Percentiles rank a stretch among this genome's conserved stretches.
Conservation (phyloP, 1,284 basidiomycete genomes). For the Tylopilus sp. region DNA sequence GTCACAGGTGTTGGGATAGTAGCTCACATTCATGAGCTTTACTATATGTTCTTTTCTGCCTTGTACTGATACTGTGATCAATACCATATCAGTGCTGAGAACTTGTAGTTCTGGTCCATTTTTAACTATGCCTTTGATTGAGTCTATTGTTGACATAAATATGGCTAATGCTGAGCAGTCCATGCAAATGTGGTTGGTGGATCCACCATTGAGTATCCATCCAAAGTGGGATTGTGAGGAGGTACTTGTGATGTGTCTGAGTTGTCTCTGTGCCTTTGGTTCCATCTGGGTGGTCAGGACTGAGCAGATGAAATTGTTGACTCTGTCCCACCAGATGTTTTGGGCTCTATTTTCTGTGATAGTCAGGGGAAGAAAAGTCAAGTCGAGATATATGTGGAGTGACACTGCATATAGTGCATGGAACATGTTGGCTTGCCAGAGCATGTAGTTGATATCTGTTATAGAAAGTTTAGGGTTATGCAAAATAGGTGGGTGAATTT, state of each 20-base stretch:
- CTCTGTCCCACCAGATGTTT: no score
- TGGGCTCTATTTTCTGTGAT: no score
- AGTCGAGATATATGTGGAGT: no score
- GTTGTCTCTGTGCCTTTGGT: no score
- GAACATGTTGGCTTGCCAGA: no score
- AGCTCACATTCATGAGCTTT: slow-evolving; percentile 12
- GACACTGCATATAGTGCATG: background rate
- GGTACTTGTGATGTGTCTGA: no score
- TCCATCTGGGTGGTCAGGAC: background rate
- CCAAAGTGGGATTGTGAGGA: background rate
- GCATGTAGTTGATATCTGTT: no score
- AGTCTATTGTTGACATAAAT: background rate
- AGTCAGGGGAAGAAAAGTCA: no score
- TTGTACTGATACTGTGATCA: slow-evolving; percentile 3
- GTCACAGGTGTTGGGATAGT: slow-evolving; percentile 9
- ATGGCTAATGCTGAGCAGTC: slow-evolving; percentile 3
- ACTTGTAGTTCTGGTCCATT: slow-evolving; percentile 5
- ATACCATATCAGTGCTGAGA: background rate
- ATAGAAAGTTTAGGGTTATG: background rate
- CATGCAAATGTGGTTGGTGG: slow-evolving; percentile 13
- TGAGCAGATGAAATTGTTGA: background rate
- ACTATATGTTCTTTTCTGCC: background rate
- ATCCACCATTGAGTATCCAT: slow-evolving; percentile 12
- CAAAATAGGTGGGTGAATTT: background rate
- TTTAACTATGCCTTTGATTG: slow-evolving; percentile 14